These are phyloP conservation scores for Jasminum sambac DNA, from an alignment of 257 asterid species.

Conservation along the genomic window DNA sequence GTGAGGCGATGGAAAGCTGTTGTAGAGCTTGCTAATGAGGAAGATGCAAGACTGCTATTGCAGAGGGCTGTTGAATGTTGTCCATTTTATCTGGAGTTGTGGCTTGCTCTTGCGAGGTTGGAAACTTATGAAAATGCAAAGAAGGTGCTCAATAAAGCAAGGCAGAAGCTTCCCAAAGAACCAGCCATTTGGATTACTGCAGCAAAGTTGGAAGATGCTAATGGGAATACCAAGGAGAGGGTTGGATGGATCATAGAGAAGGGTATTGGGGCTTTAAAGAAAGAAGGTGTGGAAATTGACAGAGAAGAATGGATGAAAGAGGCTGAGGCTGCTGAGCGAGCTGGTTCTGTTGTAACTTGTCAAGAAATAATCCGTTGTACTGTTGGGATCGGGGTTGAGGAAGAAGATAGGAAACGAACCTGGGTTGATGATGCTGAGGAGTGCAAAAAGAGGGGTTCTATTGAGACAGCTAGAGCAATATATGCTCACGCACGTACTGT, in stretches of 20 bases:
- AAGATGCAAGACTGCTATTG: constrained; percentile 63
- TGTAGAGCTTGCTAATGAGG: constrained; percentile 88
- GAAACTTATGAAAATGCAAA: constrained; percentile 78
- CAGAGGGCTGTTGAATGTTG: constrained; percentile 89
- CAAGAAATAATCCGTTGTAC: constrained; percentile 82
- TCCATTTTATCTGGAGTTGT: constrained; percentile 67
- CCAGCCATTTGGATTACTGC: constrained; percentile 93
- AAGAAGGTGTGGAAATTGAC: constrained; percentile 83
- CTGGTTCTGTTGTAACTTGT: constrained; percentile 83
- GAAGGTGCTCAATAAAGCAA: constrained; percentile 83
- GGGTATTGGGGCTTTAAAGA: constrained; percentile 79
- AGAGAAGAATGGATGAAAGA: constrained; percentile 95
- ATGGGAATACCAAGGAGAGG: constrained; percentile 55
- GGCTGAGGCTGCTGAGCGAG: constrained; percentile 93
- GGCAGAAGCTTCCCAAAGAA: constrained; percentile 79
- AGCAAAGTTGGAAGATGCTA: constrained; percentile 91
- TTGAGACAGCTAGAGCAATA: constrained; percentile 89
- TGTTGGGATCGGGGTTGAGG: constrained; percentile 85
- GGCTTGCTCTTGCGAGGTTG: constrained; percentile 91
- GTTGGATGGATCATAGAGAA: constrained; percentile 81
- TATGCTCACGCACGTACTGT: constrained; percentile 80
- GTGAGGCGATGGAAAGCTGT: constrained; percentile 97
- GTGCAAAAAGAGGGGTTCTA: constrained; percentile 86
- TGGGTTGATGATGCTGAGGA: constrained; percentile 99
- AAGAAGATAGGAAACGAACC: constrained; percentile 90